Base-by-base conservation (phyloP, 768 basidiomycete genomes). In the Coprinellus micaceus region DNA sequence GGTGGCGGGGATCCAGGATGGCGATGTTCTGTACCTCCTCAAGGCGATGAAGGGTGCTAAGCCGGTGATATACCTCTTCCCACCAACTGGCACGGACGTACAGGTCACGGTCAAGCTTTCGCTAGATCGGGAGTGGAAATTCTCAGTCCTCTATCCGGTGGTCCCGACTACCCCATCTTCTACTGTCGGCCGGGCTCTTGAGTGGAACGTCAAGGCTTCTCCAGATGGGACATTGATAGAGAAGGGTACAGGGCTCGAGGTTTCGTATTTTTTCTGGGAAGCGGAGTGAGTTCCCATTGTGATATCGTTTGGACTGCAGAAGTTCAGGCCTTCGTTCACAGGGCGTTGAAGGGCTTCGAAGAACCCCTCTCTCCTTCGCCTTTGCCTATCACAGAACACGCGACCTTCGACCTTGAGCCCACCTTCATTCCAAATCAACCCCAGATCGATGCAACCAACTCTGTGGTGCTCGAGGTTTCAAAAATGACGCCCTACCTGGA, bases 231-330 rank as follows among this genome's bases (percentile, higher is more conserved):
- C 56, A 9, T 58, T 77, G 54, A 60, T 62, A 17, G 71, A 72
- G 28, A 56, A 60, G 21, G 40, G 53, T 0, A 69, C 69, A 3
- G 64, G 66, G 0, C 46, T 67, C 13, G 68, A 70, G 17, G 59
- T 71, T 4, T 57, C 71, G 9, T 76, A 73, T 57, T 61, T 75
- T 15, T 76, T 69, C 59, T 76, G 76, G 75, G 74, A 71, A 47
- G 69, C 72, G 21, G 48, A 66, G 71, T 71, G 59, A 58, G 71
- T 63, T n/a, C n/a, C n/a, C n/a, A n/a, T n/a, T n/a, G n/a, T n/a
- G 26, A 41, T n/a, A n/a, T 57, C 19, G 54, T 24, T 12, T 3
- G 9, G 9, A 7, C 15, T 5, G 4, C 21, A 2, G 21, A n/a
- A n/a, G n/a, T n/a, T n/a, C n/a, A n/a, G n/a, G n/a, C n/a, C n/a